Conservation (phyloP, 2,329 filamentous ascomycete species). For the Fusarium protoensiforme region DNA sequence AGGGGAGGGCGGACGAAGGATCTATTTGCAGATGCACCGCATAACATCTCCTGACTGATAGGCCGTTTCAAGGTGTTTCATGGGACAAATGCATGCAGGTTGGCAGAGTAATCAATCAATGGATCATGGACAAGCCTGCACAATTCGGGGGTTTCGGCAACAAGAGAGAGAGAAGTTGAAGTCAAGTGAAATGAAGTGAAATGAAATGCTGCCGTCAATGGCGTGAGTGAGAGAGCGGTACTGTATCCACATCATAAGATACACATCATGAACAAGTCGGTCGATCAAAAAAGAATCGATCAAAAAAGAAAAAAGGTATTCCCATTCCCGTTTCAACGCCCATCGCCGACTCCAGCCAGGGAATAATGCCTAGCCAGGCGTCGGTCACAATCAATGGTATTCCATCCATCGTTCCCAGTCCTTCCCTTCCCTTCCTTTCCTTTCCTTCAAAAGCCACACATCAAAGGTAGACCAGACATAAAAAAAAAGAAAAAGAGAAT, state of each 20-base stretch:
- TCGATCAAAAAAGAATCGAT: slow-evolving; percentile 39
- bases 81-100: slow-evolving; percentile 4
- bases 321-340: slow-evolving; percentile 40
- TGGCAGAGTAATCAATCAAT: slow-evolving; percentile 5
- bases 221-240: slow-evolving; percentile 27
- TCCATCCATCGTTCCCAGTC: slow-evolving; percentile 17
- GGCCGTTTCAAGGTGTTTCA: slow-evolving; percentile 36
- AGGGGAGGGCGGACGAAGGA: neutral
- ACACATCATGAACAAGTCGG: slow-evolving; percentile 37
- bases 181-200: slow-evolving; percentile 23
- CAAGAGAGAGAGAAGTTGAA: neutral
- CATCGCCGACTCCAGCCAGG: slow-evolving; percentile 22
- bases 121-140: slow-evolving; percentile 17
- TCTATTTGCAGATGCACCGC: slow-evolving; percentile 20
- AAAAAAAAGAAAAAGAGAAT: slow-evolving; percentile 26
- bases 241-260: slow-evolving; percentile 42
- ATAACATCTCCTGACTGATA: slow-evolving; percentile 21
- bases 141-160: neutral
- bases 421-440: slow-evolving; percentile 2
- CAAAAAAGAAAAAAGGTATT: slow-evolving; percentile 36
- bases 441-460: slow-evolving; percentile 11
- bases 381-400: slow-evolving; percentile 32
- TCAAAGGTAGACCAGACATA: slow-evolving; percentile 22
- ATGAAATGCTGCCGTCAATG: slow-evolving; percentile 34
- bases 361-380: slow-evolving; percentile 22